A percentile compares a stretch with the other conserved stretches of the same genome.
Conservation (phyloP, 1,284 basidiomycete species). For the Athelia sp. region DNA sequence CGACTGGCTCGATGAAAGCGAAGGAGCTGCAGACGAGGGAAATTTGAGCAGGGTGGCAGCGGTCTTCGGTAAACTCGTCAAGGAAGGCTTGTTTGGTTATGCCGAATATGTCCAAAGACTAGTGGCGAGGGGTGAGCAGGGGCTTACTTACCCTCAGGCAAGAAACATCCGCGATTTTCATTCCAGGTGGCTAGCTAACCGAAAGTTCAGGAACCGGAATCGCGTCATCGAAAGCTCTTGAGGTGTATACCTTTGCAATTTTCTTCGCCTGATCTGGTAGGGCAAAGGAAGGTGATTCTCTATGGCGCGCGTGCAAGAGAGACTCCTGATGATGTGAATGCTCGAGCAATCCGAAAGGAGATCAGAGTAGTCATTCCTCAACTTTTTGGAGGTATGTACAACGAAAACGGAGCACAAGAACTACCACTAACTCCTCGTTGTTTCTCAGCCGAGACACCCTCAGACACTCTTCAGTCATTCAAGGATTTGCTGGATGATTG, state of each 20-base stretch:
- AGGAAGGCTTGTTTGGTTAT: conserved; percentile 77
- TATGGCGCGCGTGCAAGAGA: conserved; percentile 63
- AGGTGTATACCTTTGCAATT: conserved; percentile 64
- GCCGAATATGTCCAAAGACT: conserved; percentile 81
- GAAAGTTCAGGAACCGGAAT: conserved; percentile 28
- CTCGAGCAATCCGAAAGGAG: conserved; percentile 64
- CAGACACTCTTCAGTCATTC: neutral
- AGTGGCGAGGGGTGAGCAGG: conserved; percentile 74
- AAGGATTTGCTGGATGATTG: conserved; percentile 37
- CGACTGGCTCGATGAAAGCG: conserved; percentile 78
- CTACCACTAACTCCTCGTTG: conserved; percentile 17
- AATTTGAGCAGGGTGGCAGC: conserved; percentile 65
- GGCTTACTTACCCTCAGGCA: conserved; percentile 52
- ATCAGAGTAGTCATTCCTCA: conserved; percentile 60
- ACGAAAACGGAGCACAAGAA: conserved; percentile 21
- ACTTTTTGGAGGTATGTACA: conserved; percentile 58
- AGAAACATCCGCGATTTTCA: conserved; percentile 7
- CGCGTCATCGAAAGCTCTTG: conserved; percentile 65
- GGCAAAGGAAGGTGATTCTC: conserved; percentile 62
- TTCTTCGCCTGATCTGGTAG: conserved; percentile 49
- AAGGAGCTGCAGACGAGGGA: conserved; percentile 50
- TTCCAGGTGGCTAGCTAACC: conserved; percentile 2
- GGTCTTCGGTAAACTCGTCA: conserved; percentile 77
- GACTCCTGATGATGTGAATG: conserved; percentile 62
- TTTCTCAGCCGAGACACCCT: conserved; percentile 25